Percentiles rank a stretch among this genome's conserved stretches.
These are phyloP conservation scores for Leccinellum albellum DNA, from an alignment of 768 basidiomycete genomes.

Conservation along the genomic window DNA sequence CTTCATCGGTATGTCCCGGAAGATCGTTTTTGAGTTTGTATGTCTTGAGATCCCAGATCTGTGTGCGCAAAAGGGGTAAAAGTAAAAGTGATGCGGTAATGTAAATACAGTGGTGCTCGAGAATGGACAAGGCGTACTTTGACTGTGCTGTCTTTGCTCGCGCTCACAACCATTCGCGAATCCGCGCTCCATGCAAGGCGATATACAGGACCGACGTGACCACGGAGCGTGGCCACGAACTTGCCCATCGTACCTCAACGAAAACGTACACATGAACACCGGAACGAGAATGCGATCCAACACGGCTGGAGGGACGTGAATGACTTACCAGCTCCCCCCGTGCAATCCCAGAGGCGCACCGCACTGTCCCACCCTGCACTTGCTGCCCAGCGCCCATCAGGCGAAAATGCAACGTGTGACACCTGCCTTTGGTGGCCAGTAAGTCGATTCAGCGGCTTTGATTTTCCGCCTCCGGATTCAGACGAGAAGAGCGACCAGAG, in stretches of 20 bases:
- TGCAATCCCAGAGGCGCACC: slow-evolving; percentile 77
- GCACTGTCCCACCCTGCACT: slow-evolving; percentile 90
- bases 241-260: slow-evolving; percentile 49
- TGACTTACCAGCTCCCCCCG: slow-evolving; percentile 42
- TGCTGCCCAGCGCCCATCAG: slow-evolving; percentile 90
- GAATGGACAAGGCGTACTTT: slow-evolving; percentile 58
- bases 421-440: slow-evolving; percentile 96
- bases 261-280: background rate
- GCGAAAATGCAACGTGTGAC: slow-evolving; percentile 90
- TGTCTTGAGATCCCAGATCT: slow-evolving; percentile 95
- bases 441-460: slow-evolving; percentile 74
- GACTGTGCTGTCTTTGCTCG: slow-evolving; percentile 93
- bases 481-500: slow-evolving; percentile 82
- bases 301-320: background rate
- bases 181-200: slow-evolving; percentile 95
- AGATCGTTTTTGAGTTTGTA: slow-evolving; percentile 93
- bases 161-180: slow-evolving; percentile 85
- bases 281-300: background rate
- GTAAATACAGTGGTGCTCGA: background rate
- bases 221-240: slow-evolving; percentile 86
- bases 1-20: slow-evolving; percentile 95
- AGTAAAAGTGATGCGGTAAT: background rate
- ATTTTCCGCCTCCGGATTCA: slow-evolving; percentile 38
- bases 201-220: slow-evolving; percentile 94
- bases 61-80: background rate